phyloP scores from a whole-genome alignment of 768 basidiomycete genomes.

The Mrakia frigida region DNA sequence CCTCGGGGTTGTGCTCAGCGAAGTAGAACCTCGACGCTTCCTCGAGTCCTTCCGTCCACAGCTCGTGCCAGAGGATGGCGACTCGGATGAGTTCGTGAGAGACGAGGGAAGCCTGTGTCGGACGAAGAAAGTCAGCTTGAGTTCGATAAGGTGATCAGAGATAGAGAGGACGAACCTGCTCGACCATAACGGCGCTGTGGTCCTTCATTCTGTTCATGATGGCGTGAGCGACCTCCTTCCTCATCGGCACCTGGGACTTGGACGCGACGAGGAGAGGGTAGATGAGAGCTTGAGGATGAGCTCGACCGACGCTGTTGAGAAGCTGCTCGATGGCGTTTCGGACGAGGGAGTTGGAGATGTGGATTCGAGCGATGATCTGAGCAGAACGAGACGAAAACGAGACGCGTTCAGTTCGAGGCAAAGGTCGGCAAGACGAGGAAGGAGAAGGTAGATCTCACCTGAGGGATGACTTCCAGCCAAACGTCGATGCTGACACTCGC shows the following conservation, averaged over 20 bases:
- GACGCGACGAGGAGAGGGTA: slow-evolving; percentile 91
- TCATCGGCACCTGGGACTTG: slow-evolving; percentile 78
- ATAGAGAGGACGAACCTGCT: slow-evolving; percentile 56
- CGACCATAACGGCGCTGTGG: slow-evolving; percentile 78
- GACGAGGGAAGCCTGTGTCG: slow-evolving; percentile 67
- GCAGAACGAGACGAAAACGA: background rate
- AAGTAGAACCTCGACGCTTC: slow-evolving; percentile 95
- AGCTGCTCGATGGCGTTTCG: slow-evolving; percentile 82
- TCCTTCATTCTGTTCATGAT: slow-evolving; percentile 94
- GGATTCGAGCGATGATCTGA: slow-evolving; percentile 96
- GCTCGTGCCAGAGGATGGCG: slow-evolving; percentile 96
- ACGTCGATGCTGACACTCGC: slow-evolving; percentile 88
- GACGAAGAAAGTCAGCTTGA: slow-evolving; percentile 17
- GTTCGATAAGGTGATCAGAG: background rate
- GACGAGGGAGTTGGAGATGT: slow-evolving; percentile 83
- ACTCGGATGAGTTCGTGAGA: slow-evolving; percentile 93
- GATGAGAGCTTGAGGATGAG: slow-evolving; percentile 94
- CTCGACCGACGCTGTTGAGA: slow-evolving; percentile 85
- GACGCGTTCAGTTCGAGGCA: background rate
- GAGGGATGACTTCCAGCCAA: slow-evolving; percentile 97
- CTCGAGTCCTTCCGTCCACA: slow-evolving; percentile 97
- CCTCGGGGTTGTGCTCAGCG: slow-evolving; percentile 92
- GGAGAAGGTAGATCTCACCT: slow-evolving; percentile 53
- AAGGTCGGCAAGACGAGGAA: background rate
- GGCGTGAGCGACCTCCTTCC: slow-evolving; percentile 71